Percentiles rank a stretch among this genome's conserved stretches.
Evolutionary conservation across 2,329 filamentous ascomycete species (phyloP).

Genomic region (Aspergillus neoniger): DNA sequence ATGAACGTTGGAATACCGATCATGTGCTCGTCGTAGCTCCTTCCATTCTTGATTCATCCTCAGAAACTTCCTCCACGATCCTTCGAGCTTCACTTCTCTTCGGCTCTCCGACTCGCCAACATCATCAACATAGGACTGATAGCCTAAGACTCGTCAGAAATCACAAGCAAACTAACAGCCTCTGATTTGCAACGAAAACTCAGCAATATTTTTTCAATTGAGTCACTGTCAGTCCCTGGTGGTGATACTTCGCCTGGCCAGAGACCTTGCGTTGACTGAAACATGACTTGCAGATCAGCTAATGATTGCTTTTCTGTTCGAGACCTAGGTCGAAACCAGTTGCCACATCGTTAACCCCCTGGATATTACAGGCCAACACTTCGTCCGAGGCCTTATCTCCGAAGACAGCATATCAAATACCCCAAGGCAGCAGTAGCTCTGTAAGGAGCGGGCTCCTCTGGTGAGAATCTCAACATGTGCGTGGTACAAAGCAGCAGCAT

Average conservation of each 20-base stretch:
- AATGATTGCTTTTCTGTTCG: not conserved
- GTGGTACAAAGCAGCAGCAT: slow-evolving; percentile 7
- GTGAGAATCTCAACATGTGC: not conserved
- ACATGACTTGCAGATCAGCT: not conserved
- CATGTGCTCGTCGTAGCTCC: not conserved
- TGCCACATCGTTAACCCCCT: not conserved
- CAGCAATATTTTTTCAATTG: not conserved
- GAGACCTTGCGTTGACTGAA: not conserved
- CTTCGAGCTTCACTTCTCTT: not conserved
- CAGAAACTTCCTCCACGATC: not conserved
- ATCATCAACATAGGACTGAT: no score
- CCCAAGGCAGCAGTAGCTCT: not conserved
- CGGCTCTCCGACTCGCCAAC: no score
- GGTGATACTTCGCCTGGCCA: not conserved
- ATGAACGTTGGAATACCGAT: not conserved
- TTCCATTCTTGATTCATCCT: not conserved
- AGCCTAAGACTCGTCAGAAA: no score
- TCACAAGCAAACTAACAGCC: no score
- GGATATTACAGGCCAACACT: not conserved
- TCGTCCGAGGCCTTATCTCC: not conserved
- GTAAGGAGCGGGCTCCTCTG: not conserved
- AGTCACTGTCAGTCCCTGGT: not conserved
- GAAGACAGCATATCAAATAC: not conserved
- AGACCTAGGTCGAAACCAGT: not conserved
- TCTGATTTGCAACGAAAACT: no score